Percentiles rank a stretch among this genome's conserved stretches.
Conservation (phyloP, 192 early-diverging fungal genomes). For the Backusella mclennaniae region DNA sequence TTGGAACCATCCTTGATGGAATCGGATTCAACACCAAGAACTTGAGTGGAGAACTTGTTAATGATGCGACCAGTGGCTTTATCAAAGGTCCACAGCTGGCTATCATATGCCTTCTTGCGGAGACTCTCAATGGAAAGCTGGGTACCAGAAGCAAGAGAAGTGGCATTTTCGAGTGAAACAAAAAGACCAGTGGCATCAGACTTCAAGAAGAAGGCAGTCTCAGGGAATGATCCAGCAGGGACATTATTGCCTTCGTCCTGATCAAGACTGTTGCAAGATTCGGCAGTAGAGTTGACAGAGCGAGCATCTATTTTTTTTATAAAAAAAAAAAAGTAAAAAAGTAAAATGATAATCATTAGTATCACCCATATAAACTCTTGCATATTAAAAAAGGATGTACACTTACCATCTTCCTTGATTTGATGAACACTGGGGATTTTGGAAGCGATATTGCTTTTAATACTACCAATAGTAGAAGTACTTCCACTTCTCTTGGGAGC, state of each 20-base stretch:
- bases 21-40: constrained; percentile 13
- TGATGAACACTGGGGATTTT: constrained; percentile 4
- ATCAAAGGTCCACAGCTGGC: constrained; percentile 29
- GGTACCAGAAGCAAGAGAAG: not conserved
- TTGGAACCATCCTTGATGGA: constrained; percentile 23
- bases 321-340: not conserved
- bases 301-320: constrained; percentile 7
- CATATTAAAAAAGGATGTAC: not conserved
- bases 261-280: constrained; percentile 7
- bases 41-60: constrained; percentile 23
- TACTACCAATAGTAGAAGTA: not conserved
- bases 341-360: not conserved
- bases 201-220: constrained; percentile 24
- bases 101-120: constrained; percentile 26
- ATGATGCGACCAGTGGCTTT: constrained; percentile 6
- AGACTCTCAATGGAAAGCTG: constrained; percentile 16
- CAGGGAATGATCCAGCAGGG: constrained; percentile 24
- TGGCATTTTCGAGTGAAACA: constrained; percentile 15
- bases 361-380: too few relatives aligned
- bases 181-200: constrained; percentile 20
- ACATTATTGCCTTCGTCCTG: not conserved
- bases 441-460: not conserved
- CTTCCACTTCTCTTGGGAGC: not conserved
- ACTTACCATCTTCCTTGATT: constrained; percentile 23
- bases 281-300: constrained; percentile 11